Evolutionary conservation across 2,329 filamentous ascomycete species (phyloP), one percentile per base, ranked within the genome.

Genomic region (Fusarium sp.): DNA sequence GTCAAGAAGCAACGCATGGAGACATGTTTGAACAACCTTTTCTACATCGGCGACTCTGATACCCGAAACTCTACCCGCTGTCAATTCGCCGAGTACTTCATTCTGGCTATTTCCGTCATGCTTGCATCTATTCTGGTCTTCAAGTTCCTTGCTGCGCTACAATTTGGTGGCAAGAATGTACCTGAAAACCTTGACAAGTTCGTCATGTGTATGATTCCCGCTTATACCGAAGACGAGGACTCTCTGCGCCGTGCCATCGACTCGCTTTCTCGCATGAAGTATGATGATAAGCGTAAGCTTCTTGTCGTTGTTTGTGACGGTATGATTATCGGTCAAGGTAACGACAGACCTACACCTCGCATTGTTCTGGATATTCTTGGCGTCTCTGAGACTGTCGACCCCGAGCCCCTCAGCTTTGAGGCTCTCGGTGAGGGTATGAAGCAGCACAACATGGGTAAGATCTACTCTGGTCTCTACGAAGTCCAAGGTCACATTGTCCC

Each of bases 301-400:
- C 85, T 99, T 27, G 90, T 97, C 71, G 87, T 99, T 67, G 86
- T 99, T 70, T 99, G 96, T 77, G 96, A 99, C 77, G 96, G 96
- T 82, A 98, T 99, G 95, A 99, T 99, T 84, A 97, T 99, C 72
- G 96, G 96, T 76, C 94, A 98, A 83, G 96, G 96, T 77, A 99
- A 99, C 81, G 96, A 99, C 79, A 89, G 94, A 67, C 94, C 96
- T 9, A 99, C 96, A 1, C 96, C 96, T 45, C 90, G 94, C 67
- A 99, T 99, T 72, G 94, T 99, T 25, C 87, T 99, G 57, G 96
- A 99, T 76, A 99, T 99, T 84, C 86, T 99, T 8, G 96, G 96
- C 70, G 96, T 99, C 30, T 92, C 94, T 3, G 94, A 98, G 74
- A 93, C 91, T 4, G 92, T 98, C 18, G 95, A 99, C 77, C 96